Conservation (phyloP, 73 alveolate genomes). For the Paramecium tetraurelia region DNA sequence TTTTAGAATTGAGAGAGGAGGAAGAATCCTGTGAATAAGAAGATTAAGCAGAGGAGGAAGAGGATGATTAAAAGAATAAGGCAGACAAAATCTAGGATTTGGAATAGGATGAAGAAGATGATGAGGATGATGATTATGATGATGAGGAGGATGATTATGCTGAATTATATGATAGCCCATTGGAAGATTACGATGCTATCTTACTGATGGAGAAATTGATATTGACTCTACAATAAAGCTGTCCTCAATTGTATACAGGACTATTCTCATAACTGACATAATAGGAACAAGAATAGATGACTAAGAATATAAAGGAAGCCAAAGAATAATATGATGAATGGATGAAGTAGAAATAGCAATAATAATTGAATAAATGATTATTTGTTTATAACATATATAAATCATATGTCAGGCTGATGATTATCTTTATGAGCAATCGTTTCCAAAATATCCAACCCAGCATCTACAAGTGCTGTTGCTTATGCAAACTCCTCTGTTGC, state of each 20-base stretch:
- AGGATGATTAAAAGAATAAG: constrained; percentile 26
- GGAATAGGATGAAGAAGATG: constrained; percentile 57
- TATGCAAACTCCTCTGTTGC: not conserved
- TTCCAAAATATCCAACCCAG: not conserved
- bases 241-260: not conserved
- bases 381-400: not conserved
- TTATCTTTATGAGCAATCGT: constrained; percentile 26
- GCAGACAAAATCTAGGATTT: constrained; percentile 14
- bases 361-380: not conserved
- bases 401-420: not conserved
- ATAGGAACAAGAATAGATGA: not conserved
- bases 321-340: constrained; percentile 40
- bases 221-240: not conserved
- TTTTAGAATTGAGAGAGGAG: constrained; percentile 64
- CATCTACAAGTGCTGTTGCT: not conserved
- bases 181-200: constrained; percentile 56
- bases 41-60: constrained; percentile 64
- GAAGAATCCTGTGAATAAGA: constrained; percentile 66
- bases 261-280: not conserved
- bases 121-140: constrained; percentile 52
- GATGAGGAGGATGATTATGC: constrained; percentile 59
- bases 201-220: constrained; percentile 6
- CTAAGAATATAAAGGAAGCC: not conserved
- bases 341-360: constrained; percentile 6
- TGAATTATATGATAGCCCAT: constrained; percentile 67